These are phyloP conservation scores for Cucurbita moschata DNA, from an alignment of 306 rosid genomes.

Conservation along the genomic window DNA sequence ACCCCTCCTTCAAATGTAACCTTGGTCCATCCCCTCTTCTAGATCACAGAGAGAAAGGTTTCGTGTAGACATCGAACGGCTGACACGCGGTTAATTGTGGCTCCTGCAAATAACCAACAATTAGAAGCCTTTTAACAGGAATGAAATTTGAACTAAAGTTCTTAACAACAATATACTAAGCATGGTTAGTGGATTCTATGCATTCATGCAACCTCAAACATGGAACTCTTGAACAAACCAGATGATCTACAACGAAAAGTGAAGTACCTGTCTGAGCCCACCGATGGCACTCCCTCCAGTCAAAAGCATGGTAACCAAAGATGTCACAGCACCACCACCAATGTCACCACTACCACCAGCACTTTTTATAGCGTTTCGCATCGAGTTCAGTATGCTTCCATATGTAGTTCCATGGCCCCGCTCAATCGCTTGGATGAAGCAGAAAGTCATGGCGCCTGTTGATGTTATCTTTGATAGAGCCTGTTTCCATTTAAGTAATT, in stretches of 20 bases:
- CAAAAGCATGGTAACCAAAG: conserved; percentile 55
- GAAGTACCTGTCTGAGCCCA: conserved; percentile 52
- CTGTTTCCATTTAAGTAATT: conserved; percentile 27
- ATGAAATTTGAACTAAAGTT: neutral
- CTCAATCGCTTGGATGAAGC: conserved; percentile 92
- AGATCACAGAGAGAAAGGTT: conserved; percentile 49
- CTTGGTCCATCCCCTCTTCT: neutral
- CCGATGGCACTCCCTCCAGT: conserved; percentile 40
- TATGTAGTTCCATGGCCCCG: conserved; percentile 68
- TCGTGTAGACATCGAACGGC: conserved; percentile 61
- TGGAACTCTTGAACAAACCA: neutral
- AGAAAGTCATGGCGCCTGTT: conserved; percentile 95
- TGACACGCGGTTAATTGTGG: conserved; percentile 78
- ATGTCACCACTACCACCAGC: conserved; percentile 29
- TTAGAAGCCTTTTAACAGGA: neutral
- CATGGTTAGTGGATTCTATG: neutral
- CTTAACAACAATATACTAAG: neutral
- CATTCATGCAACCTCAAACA: neutral
- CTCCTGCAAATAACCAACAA: conserved; percentile 43
- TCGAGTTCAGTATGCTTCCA: conserved; percentile 69
- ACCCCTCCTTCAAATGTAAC: neutral
- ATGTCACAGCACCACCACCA: conserved; percentile 22
- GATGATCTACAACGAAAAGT: neutral
- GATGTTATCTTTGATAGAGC: conserved; percentile 87
- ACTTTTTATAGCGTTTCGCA: conserved; percentile 63